phyloP scores from a whole-genome alignment of 768 basidiomycete genomes.

The Boletellus sp. region DNA sequence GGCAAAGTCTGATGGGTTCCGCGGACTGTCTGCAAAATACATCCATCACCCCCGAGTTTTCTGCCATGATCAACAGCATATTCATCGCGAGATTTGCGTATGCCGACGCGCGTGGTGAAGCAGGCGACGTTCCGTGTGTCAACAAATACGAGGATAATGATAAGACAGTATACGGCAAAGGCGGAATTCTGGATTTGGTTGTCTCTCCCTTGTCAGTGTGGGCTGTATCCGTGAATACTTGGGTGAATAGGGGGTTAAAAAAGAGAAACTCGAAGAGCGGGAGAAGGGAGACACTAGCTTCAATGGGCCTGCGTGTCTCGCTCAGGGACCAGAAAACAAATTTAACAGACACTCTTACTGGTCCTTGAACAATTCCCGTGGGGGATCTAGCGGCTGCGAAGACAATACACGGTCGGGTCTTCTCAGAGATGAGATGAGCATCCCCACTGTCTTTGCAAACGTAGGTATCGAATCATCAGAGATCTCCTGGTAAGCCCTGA shows the following conservation, averaged over 20 bases:
- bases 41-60: slow-evolving; percentile 46
- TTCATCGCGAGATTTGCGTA: slow-evolving; percentile 61
- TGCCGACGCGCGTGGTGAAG: slow-evolving; percentile 53
- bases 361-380: slow-evolving; percentile 53
- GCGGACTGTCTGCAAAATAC: slow-evolving; percentile 41
- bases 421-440: slow-evolving; percentile 48
- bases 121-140: slow-evolving; percentile 61
- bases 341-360: slow-evolving; percentile 38
- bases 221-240: slow-evolving; percentile 42
- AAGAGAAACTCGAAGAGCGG: slow-evolving; percentile 60
- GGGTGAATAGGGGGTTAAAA: slow-evolving; percentile 46
- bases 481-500: slow-evolving; percentile 55
- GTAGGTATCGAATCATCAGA: slow-evolving; percentile 51
- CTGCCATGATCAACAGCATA: slow-evolving; percentile 47
- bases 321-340: neutral
- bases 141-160: slow-evolving; percentile 63
- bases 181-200: slow-evolving; percentile 24
- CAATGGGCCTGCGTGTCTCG: slow-evolving; percentile 51
- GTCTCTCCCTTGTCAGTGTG: slow-evolving; percentile 26
- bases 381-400: slow-evolving; percentile 42
- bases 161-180: slow-evolving; percentile 46
- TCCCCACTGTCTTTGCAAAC: slow-evolving; percentile 47
- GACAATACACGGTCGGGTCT: slow-evolving; percentile 54
- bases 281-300: slow-evolving; percentile 55
- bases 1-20: slow-evolving; percentile 52